A percentile compares a stretch with the other conserved stretches of the same genome.
Evolutionary conservation across 768 basidiomycete genomes (phyloP).

Genomic region (Mycena latifolia): DNA sequence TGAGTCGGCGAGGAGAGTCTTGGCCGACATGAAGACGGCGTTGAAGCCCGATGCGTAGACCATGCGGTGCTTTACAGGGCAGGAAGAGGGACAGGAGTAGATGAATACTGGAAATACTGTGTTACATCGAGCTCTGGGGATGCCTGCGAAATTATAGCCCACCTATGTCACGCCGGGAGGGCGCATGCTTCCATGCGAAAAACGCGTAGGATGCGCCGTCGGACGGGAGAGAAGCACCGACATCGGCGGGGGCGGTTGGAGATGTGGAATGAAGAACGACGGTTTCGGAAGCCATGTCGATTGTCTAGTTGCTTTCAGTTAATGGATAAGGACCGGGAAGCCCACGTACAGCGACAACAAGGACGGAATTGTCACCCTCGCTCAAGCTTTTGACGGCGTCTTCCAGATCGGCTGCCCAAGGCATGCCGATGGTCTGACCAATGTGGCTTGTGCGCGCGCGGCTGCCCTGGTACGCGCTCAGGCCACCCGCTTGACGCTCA

Average conservation of each 20-base stretch:
- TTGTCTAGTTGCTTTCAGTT: conserved; percentile 57
- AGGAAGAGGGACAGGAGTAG: conserved; percentile 88
- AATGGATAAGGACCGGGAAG: neutral
- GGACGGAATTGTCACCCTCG: conserved; percentile 56
- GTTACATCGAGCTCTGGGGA: neutral
- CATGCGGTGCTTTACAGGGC: conserved; percentile 90
- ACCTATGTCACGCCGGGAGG: conserved; percentile 73
- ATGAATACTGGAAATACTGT: conserved; percentile 76
- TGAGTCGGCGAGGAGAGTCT: conserved; percentile 58
- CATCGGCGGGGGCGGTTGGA: conserved; percentile 54
- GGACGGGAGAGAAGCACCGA: conserved; percentile 64
- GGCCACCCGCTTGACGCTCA: conserved; percentile 68
- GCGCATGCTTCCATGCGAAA: conserved; percentile 71
- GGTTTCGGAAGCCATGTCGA: conserved; percentile 75
- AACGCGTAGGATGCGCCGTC: conserved; percentile 78
- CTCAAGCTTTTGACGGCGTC: conserved; percentile 73
- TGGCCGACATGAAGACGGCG: conserved; percentile 68
- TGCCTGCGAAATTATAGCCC: conserved; percentile 34
- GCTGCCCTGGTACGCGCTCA: conserved; percentile 68
- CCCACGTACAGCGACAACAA: conserved; percentile 75
- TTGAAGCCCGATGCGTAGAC: conserved; percentile 83
- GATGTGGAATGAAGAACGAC: conserved; percentile 58
- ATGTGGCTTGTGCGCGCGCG: conserved; percentile 67
- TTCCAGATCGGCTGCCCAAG: conserved; percentile 76
- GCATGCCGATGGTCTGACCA: conserved; percentile 70